A percentile compares a stretch with the other conserved stretches of the same genome.
These are phyloP conservation scores for Aureobasidium sp. DNA, from an alignment of 2,329 filamentous ascomycete species.

Conservation along the genomic window DNA sequence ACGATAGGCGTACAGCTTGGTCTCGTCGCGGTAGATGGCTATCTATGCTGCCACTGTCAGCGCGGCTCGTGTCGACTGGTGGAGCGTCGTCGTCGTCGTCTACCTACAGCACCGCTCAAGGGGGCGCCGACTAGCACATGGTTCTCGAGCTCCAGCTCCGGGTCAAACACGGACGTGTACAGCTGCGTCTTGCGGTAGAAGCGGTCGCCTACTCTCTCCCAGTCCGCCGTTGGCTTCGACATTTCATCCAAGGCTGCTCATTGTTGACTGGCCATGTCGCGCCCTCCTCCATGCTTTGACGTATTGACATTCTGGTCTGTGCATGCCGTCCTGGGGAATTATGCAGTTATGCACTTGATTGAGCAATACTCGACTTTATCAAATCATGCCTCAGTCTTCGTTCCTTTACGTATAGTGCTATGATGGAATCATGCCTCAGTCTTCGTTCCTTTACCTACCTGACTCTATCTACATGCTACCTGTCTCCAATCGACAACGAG, in stretches of 20 bases:
- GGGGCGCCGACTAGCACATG: constrained; percentile 87
- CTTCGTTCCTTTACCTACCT: too few species aligned
- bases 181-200: constrained; percentile 95
- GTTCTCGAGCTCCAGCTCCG: constrained; percentile 89
- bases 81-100: background rate
- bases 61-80: background rate
- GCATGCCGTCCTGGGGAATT: background rate
- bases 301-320: constrained; percentile 10
- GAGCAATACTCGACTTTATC: too few species aligned
- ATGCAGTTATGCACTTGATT: too few species aligned
- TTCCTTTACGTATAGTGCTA: too few species aligned
- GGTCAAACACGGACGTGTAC: constrained; percentile 88
- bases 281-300: background rate
- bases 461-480: too few species aligned
- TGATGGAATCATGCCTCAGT: too few species aligned
- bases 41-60: constrained; percentile 36
- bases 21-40: constrained; percentile 86
- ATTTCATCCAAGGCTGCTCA: constrained; percentile 23
- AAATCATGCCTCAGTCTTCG: too few species aligned
- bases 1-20: constrained; percentile 72
- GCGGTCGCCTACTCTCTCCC: constrained; percentile 86
- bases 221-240: constrained; percentile 72
- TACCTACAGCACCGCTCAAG: constrained; percentile 87
- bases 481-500: background rate
- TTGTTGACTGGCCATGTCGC: background rate